phyloP scores from a whole-genome alignment of 2,329 filamentous ascomycete species.

The Penicillium expansum region DNA sequence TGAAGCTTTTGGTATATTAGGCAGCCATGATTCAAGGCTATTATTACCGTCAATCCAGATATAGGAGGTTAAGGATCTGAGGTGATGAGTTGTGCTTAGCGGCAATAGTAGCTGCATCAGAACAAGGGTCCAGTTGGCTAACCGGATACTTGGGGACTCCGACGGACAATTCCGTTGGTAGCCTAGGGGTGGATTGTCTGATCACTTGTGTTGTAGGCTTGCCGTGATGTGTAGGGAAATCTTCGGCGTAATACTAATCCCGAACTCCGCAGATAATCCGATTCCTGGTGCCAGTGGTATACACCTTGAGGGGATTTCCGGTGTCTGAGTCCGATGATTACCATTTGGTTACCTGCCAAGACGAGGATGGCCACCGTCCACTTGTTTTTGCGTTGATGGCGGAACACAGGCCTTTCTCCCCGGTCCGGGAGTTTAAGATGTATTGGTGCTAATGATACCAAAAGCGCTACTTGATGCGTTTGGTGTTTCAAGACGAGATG shows the following conservation, averaged over 20 bases:
- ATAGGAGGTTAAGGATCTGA: constrained; percentile 19
- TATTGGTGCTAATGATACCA: constrained; percentile 29
- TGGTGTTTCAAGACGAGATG: constrained; percentile 9
- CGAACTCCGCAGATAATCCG: constrained; percentile 9
- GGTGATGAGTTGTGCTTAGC: neutral
- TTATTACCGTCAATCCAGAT: constrained; percentile 15
- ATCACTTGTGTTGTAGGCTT: neutral
- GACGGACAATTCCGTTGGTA: neutral
- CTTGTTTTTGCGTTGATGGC: constrained; percentile 31
- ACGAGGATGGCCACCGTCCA: constrained; percentile 35
- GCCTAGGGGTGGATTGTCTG: constrained; percentile 8
- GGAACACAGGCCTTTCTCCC: constrained; percentile 32
- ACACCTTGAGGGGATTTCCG: neutral
- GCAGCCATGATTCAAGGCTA: constrained; percentile 18
- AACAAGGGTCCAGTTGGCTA: constrained; percentile 9
- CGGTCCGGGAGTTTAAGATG: constrained; percentile 46
- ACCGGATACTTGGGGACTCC: neutral
- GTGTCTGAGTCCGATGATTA: constrained; percentile 38
- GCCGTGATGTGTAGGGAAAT: constrained; percentile 8
- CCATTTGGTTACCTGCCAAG: constrained; percentile 42
- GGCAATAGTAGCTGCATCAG: neutral
- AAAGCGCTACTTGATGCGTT: constrained; percentile 23
- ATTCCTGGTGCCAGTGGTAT: constrained; percentile 1
- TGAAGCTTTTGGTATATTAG: constrained; percentile 19
- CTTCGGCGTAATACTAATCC: constrained; percentile 1